Conservation (phyloP, 2,329 filamentous ascomycete genomes). For the Trichophyton equinum region DNA sequence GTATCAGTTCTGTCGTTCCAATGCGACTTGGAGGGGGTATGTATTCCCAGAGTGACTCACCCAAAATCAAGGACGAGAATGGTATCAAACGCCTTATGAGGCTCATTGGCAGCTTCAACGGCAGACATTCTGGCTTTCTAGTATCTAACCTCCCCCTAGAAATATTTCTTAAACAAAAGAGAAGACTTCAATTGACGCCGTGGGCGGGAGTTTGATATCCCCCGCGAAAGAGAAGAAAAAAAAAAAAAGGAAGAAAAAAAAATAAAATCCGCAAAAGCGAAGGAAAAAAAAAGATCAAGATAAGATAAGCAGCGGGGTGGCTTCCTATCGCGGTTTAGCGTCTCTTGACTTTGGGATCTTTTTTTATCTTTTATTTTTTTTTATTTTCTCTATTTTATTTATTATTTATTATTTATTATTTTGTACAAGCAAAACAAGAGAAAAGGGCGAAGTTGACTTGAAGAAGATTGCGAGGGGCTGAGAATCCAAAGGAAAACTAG, state of each 20-base stretch:
- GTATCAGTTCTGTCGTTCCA: neutral
- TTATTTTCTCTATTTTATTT: neutral
- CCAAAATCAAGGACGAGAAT: conserved; percentile 12
- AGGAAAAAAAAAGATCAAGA: neutral
- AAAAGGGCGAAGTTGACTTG: neutral
- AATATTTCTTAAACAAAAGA: neutral
- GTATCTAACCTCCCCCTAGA: neutral
- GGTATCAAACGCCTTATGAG: conserved; percentile 23
- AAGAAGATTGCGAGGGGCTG: no score
- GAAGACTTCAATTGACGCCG: neutral
- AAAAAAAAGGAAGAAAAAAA: neutral
- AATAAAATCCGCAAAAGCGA: neutral
- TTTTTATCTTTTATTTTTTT: neutral
- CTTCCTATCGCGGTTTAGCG: conserved; percentile 9
- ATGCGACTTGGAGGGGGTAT: neutral
- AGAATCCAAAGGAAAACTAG: neutral
- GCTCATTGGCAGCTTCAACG: conserved; percentile 16
- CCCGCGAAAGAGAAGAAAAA: conserved; percentile 3
- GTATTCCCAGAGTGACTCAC: conserved; percentile 1
- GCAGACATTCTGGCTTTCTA: conserved; percentile 14
- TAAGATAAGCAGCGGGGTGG: conserved; percentile 5
- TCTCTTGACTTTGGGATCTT: neutral
- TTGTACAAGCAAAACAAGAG: neutral
- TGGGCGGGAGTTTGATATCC: conserved; percentile 5
- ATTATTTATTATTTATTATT: neutral